phyloP scores from a whole-genome alignment of 345 rosid species.

The Stellera chamaejasme region DNA sequence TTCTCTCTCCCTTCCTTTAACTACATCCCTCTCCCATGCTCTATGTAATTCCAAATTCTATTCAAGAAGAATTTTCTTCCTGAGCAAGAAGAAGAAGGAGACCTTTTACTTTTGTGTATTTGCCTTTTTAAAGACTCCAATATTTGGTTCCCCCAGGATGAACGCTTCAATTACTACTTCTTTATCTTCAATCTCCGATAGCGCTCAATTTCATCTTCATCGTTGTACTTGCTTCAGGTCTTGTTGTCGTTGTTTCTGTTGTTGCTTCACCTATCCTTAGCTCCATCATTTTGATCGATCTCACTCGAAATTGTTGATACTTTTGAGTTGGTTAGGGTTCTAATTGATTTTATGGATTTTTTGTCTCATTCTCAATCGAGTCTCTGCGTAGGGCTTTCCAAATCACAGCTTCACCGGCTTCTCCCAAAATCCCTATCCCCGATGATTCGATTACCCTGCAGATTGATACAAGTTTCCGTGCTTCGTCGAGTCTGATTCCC shows the following conservation, averaged over 20 bases:
- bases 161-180: too few relatives aligned
- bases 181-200: too few relatives aligned
- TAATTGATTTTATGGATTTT: constrained; percentile 80
- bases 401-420: constrained; percentile 31
- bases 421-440: constrained; percentile 18
- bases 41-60: too few relatives aligned
- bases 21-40: too few relatives aligned
- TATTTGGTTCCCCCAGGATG: too few relatives aligned
- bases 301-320: neutral
- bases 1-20: too few relatives aligned
- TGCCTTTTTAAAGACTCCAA: too few relatives aligned
- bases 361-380: constrained; percentile 37
- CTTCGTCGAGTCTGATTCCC: constrained; percentile 27
- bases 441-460: constrained; percentile 43
- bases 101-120: too few relatives aligned
- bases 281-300: neutral
- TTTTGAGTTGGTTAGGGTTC: neutral
- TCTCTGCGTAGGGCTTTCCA: constrained; percentile 41
- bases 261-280: constrained; percentile 35
- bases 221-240: constrained; percentile 25
- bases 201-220: constrained; percentile 14
- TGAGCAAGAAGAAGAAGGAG: too few relatives aligned
- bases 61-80: too few relatives aligned
- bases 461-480: constrained; percentile 28
- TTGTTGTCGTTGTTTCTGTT: constrained; percentile 50